phyloP scores from a whole-genome alignment of 1,284 basidiomycete genomes.

The Leccinum subrobustum region DNA sequence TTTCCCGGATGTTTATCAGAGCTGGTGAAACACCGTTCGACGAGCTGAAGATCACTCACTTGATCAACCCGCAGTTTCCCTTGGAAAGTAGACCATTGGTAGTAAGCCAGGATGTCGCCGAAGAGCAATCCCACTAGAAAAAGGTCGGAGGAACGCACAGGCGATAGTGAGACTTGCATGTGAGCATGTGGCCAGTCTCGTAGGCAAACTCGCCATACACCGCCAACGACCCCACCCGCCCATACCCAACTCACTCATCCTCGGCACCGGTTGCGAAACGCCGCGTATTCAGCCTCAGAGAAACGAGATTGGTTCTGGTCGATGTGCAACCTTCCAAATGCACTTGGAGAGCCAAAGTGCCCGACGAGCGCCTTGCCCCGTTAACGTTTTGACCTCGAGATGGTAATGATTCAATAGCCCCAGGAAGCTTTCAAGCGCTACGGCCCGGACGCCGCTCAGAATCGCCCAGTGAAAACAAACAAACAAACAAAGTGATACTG shows the following conservation, averaged over 20 bases:
- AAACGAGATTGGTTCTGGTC: not conserved
- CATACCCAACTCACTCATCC: no score
- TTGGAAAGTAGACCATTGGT: not conserved
- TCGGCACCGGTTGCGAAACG: not conserved
- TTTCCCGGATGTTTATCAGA: not conserved
- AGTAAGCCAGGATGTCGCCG: not conserved
- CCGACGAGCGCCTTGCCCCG: no score
- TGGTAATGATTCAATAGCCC: no score
- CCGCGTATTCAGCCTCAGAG: not conserved
- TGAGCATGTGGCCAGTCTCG: not conserved
- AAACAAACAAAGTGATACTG: no score
- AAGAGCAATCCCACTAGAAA: not conserved
- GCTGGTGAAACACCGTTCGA: not conserved
- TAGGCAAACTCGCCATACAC: no score
- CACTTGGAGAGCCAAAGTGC: not conserved
- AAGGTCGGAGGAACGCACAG: not conserved
- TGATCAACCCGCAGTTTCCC: not conserved
- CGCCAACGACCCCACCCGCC: no score
- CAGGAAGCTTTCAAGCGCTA: no score
- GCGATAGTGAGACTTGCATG: not conserved
- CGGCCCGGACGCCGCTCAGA: no score
- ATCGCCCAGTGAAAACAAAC: no score
- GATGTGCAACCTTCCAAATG: not conserved
- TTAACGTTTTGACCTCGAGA: no score
- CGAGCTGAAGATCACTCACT: not conserved